Evolutionary conservation across 2,329 filamentous ascomycete genomes (phyloP).

Genomic region (Monosporascus sp.): DNA sequence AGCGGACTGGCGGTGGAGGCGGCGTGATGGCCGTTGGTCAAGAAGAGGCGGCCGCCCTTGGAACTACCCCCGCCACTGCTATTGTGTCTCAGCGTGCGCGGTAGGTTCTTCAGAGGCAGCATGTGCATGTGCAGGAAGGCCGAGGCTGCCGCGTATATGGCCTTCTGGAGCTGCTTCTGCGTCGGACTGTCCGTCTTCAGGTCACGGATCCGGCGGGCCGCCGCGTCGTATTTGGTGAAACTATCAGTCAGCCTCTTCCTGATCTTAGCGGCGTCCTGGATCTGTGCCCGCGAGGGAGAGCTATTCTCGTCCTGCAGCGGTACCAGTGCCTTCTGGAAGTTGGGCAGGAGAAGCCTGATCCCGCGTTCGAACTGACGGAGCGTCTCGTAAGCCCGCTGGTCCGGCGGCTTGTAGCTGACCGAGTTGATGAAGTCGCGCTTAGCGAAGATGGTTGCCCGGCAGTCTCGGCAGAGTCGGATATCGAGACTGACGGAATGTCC

Average conservation of each 20-base stretch:
- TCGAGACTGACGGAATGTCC: slow-evolving; percentile 57
- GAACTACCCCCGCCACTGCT: slow-evolving; percentile 30
- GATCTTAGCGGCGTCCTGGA: slow-evolving; percentile 81
- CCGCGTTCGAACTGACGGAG: slow-evolving; percentile 82
- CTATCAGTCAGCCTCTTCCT: slow-evolving; percentile 86
- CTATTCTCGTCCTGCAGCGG: slow-evolving; percentile 57
- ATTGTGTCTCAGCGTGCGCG: slow-evolving; percentile 54
- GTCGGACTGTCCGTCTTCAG: slow-evolving; percentile 66
- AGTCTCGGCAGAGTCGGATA: slow-evolving; percentile 88
- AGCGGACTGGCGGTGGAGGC: slow-evolving; percentile 28
- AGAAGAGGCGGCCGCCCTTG: slow-evolving; percentile 22
- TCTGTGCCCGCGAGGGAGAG: slow-evolving; percentile 56
- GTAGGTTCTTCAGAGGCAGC: slow-evolving; percentile 75
- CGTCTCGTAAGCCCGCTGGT: slow-evolving; percentile 77
- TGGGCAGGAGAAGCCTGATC: slow-evolving; percentile 73
- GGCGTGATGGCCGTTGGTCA: slow-evolving; percentile 24
- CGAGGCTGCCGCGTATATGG: slow-evolving; percentile 76
- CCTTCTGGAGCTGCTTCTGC: slow-evolving; percentile 70
- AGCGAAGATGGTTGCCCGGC: slow-evolving; percentile 56
- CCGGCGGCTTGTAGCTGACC: slow-evolving; percentile 60
- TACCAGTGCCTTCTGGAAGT: slow-evolving; percentile 72
- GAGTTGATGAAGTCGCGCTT: slow-evolving; percentile 74
- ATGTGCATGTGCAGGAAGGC: slow-evolving; percentile 85
- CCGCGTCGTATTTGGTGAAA: slow-evolving; percentile 80
- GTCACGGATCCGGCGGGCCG: slow-evolving; percentile 75